phyloP scores from a whole-genome alignment of 345 rosid species.

The Psidium friedrichsthalianum region DNA sequence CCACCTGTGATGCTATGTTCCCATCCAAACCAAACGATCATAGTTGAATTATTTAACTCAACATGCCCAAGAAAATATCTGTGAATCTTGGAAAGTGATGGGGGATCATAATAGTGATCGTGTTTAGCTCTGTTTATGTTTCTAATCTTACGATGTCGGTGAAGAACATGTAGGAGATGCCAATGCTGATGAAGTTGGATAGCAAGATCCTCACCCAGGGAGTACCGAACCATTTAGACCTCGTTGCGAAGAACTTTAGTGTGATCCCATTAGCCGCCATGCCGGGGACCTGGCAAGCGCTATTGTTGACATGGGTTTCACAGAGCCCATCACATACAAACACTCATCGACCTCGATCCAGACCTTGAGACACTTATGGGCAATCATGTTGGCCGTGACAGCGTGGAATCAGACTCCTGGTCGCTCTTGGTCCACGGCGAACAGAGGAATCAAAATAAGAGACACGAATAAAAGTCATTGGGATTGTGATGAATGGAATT shows the following conservation, averaged over 20 bases:
- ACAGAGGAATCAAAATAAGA: slow-evolving; percentile 38
- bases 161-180: slow-evolving; percentile 30
- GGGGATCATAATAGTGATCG: neutral
- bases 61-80: neutral
- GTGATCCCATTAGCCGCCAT: slow-evolving; percentile 42
- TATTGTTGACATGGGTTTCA: slow-evolving; percentile 70
- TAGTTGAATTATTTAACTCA: neutral
- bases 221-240: slow-evolving; percentile 31
- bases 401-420: slow-evolving; percentile 53
- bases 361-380: slow-evolving; percentile 55
- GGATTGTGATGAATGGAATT: neutral
- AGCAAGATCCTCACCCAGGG: slow-evolving; percentile 44
- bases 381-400: slow-evolving; percentile 42
- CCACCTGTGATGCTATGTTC: neutral
- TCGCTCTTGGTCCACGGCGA: slow-evolving; percentile 36
- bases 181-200: slow-evolving; percentile 19
- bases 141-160: neutral
- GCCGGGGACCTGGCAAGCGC: slow-evolving; percentile 49
- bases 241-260: slow-evolving; percentile 13
- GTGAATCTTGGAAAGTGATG: neutral
- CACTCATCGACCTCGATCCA: slow-evolving; percentile 55
- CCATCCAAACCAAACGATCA: neutral
- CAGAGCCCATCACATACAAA: slow-evolving; percentile 48
- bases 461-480: slow-evolving; percentile 31
- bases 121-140: neutral